phyloP scores from a whole-genome alignment of 2,329 filamentous ascomycete genomes.

The Penicillium sclerotigenum region DNA sequence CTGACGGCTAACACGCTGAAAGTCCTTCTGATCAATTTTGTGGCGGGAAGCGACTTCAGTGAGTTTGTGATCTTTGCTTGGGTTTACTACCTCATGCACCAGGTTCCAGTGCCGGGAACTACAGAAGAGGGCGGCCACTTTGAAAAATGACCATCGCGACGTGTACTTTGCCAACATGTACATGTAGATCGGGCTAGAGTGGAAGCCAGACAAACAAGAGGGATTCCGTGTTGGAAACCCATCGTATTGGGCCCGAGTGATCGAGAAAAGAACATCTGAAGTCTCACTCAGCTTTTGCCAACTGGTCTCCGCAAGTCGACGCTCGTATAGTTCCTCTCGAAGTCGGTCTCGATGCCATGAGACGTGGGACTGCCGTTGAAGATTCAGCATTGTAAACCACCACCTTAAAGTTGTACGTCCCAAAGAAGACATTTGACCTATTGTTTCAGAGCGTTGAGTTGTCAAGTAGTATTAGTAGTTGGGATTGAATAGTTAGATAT shows the following conservation, averaged over 20 bases:
- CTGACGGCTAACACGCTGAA: conserved; percentile 28
- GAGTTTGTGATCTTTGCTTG: conserved; percentile 36
- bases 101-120: conserved; percentile 15
- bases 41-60: conserved; percentile 41
- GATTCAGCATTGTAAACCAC: conserved; percentile 24
- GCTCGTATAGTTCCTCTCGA: conserved; percentile 41
- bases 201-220: conserved; percentile 20
- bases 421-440: not conserved
- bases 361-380: conserved; percentile 32
- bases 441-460: not conserved
- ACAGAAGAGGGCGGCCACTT: conserved; percentile 35
- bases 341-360: conserved; percentile 44
- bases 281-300: conserved; percentile 44
- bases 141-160: conserved; percentile 44
- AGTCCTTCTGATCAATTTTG: conserved; percentile 33
- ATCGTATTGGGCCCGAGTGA: conserved; percentile 42
- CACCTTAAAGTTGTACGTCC: not conserved
- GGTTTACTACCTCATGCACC: conserved; percentile 48
- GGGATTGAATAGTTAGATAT: not conserved
- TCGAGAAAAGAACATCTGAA: conserved; percentile 45
- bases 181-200: conserved; percentile 31
- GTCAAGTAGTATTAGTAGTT: not conserved
- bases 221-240: conserved; percentile 33
- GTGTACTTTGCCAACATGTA: conserved; percentile 49
- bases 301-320: conserved; percentile 28